A percentile compares a stretch with the other conserved stretches of the same genome.
Evolutionary conservation across 495 filamentous ascomycete species (phyloP).

Genomic region (Viridothelium virens): DNA sequence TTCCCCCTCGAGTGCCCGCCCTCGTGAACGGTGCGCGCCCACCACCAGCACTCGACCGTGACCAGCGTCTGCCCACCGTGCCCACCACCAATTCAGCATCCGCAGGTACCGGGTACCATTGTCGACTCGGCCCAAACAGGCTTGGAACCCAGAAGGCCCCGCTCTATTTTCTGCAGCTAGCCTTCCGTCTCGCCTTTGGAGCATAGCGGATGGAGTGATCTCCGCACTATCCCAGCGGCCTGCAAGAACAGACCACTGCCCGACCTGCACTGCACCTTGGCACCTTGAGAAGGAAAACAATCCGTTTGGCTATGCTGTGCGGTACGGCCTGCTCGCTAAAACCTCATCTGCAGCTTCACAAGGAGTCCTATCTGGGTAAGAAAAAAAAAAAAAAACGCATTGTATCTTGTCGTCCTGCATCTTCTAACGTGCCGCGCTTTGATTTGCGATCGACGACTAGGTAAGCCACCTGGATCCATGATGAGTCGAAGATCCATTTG

Average conservation of each 20-base stretch:
- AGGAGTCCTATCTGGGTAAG: not conserved
- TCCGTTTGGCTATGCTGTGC: not conserved
- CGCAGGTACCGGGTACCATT: conserved; percentile 6
- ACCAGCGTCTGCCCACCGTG: not conserved
- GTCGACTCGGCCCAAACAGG: not conserved
- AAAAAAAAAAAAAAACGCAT: not conserved
- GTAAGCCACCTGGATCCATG: not conserved
- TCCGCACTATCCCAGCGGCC: not conserved
- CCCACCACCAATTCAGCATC: not conserved
- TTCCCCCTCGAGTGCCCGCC: not conserved
- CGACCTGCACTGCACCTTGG: not conserved
- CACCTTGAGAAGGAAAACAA: not conserved
- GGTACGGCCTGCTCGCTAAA: not conserved
- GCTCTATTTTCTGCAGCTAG: conserved; percentile 9
- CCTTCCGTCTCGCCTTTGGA: not conserved
- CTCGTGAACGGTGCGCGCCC: too few relatives aligned
- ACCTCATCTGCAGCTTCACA: not conserved
- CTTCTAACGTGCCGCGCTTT: not conserved
- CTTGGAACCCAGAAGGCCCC: conserved; percentile 1
- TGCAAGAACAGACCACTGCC: not conserved
- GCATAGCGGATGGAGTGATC: not conserved
- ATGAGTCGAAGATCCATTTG: not conserved
- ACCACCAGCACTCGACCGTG: not conserved
- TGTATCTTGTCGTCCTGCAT: not conserved
- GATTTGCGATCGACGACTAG: not conserved